phyloP scores from a whole-genome alignment of 305 asterid species.

The Fraxinus angustifolia region DNA sequence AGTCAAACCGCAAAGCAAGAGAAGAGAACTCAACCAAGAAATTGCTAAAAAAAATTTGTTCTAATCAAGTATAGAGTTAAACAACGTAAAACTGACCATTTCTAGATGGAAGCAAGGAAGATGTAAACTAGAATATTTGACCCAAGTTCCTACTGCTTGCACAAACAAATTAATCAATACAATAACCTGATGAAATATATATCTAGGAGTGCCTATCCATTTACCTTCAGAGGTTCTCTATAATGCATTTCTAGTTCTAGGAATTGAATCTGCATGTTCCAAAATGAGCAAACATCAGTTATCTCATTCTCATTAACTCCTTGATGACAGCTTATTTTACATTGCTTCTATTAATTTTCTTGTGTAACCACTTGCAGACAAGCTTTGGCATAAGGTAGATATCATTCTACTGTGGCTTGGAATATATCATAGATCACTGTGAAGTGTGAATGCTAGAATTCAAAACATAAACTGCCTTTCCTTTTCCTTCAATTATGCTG shows the following conservation, averaged over 20 bases:
- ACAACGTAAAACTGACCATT: background rate
- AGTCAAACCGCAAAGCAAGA: conserved; percentile 14
- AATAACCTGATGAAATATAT: background rate
- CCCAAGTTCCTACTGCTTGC: background rate
- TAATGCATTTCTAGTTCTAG: background rate
- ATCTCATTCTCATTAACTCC: background rate
- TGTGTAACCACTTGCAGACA: background rate
- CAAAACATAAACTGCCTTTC: background rate
- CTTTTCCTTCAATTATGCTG: background rate
- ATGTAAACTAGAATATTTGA: background rate
- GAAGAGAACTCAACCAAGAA: background rate
- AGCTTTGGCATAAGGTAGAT: background rate
- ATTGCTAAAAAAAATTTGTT: background rate
- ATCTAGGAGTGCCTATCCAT: background rate
- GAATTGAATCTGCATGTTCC: background rate
- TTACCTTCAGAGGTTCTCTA: background rate
- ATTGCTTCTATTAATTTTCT: background rate
- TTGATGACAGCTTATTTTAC: background rate
- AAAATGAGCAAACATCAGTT: background rate
- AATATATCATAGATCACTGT: background rate
- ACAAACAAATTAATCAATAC: background rate
- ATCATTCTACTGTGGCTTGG: background rate
- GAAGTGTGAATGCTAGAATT: background rate
- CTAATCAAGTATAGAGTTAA: background rate
- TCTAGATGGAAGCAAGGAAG: background rate